These are phyloP conservation scores for Lactarius evosmus DNA, from an alignment of 768 basidiomycete genomes.

Conservation along the genomic window DNA sequence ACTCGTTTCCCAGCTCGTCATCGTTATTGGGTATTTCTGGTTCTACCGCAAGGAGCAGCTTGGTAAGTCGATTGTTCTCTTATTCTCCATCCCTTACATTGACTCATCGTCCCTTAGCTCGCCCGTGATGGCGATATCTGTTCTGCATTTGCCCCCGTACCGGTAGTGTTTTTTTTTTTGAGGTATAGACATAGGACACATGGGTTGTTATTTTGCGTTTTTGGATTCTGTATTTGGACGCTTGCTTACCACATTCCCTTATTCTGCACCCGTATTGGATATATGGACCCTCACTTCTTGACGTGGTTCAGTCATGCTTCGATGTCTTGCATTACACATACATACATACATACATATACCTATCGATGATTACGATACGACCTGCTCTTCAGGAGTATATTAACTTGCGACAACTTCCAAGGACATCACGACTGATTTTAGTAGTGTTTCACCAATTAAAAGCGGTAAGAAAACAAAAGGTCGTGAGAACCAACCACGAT, in stretches of 20 bases:
- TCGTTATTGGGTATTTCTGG: conserved; percentile 92
- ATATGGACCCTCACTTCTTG: conserved; percentile 10
- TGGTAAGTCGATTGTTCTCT: conserved; percentile 42
- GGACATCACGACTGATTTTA: conserved; percentile 1
- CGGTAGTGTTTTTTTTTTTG: conserved; percentile 24
- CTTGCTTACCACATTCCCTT: conserved; percentile 24
- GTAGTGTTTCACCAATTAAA: not conserved
- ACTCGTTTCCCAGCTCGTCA: conserved; percentile 71
- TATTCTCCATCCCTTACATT: not conserved
- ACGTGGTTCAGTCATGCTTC: conserved; percentile 19
- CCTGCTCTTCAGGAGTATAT: conserved; percentile 11
- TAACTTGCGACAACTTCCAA: not conserved
- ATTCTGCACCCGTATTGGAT: conserved; percentile 14
- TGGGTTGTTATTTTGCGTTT: conserved; percentile 14
- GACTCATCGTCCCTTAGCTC: conserved; percentile 27
- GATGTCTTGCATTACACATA: conserved; percentile 21
- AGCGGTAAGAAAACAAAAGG: not conserved
- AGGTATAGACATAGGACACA: conserved; percentile 15
- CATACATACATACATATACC: conserved; percentile 12
- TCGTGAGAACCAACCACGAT: not conserved
- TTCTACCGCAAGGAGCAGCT: conserved; percentile 97
- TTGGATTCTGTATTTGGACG: conserved; percentile 26
- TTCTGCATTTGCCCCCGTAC: conserved; percentile 22
- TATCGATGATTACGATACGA: conserved; percentile 15
- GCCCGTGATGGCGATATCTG: conserved; percentile 30